A percentile compares a stretch with the other conserved stretches of the same genome.
Conservation (phyloP, 1,139 yeast species). For the Debaryomyces subglobosus region DNA sequence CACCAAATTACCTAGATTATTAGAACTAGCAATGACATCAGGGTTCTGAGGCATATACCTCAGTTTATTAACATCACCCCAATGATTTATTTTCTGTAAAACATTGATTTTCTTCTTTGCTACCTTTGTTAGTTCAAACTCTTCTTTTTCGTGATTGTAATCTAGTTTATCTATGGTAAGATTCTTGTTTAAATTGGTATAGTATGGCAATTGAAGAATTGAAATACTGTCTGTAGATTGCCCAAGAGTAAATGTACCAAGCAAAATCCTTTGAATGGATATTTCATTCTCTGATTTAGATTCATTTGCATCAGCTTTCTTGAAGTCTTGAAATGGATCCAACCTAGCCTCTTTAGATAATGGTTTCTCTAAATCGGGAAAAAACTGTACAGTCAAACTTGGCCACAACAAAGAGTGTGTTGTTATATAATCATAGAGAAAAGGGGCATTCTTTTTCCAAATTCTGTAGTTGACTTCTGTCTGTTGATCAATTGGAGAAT, state of each 20-base stretch:
- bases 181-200: conserved; percentile 32
- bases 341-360: conserved; percentile 3
- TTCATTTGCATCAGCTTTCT: neutral
- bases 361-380: conserved; percentile 49
- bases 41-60: conserved; percentile 50
- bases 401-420: conserved; percentile 60
- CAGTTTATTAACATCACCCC: conserved; percentile 48
- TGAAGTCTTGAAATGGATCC: conserved; percentile 3
- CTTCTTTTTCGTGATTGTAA: conserved; percentile 44
- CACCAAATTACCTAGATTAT: conserved; percentile 42
- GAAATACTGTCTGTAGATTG: conserved; percentile 44
- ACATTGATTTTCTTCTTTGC: conserved; percentile 32
- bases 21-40: conserved; percentile 45
- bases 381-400: conserved; percentile 54
- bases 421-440: conserved; percentile 51
- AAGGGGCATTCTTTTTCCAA: conserved; percentile 62
- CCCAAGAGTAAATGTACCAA: conserved; percentile 50
- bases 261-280: conserved; percentile 36
- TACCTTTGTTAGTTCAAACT: conserved; percentile 39
- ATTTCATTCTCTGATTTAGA: conserved; percentile 14
- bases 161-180: conserved; percentile 37
- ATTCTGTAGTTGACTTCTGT: conserved; percentile 42
- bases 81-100: conserved; percentile 45
- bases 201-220: conserved; percentile 42
- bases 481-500: conserved; percentile 25